These are phyloP conservation scores for Apiotrichum gamsii DNA, from an alignment of 1,284 basidiomycete genomes.

Conservation along the genomic window DNA sequence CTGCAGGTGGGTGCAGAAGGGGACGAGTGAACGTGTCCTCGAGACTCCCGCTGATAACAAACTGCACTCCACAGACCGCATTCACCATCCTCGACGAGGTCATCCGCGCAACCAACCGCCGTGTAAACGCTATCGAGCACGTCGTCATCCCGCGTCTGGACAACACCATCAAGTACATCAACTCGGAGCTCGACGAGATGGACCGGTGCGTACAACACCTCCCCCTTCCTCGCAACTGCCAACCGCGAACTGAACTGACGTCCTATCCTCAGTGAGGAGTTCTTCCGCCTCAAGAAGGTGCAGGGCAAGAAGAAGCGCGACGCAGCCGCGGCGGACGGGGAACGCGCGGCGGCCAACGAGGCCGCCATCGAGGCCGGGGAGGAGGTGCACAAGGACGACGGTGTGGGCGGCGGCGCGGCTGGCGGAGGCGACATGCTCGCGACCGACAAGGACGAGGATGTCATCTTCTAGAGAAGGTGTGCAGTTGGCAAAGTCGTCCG, in stretches of 20 bases:
- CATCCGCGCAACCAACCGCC: constrained; percentile 93
- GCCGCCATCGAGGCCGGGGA: constrained; percentile 38
- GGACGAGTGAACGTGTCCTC: not conserved
- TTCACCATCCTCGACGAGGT: constrained; percentile 99
- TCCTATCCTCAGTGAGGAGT: constrained; percentile 64
- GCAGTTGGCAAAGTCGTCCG: too few species aligned
- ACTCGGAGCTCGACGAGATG: constrained; percentile 96
- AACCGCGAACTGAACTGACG: too few species aligned
- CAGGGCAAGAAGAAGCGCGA: constrained; percentile 95
- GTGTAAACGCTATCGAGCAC: constrained; percentile 98
- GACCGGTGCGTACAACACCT: constrained; percentile 55
- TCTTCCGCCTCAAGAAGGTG: constrained; percentile 93
- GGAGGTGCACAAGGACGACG: constrained; percentile 44
- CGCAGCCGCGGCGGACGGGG: constrained; percentile 31
- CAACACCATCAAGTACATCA: constrained; percentile 95
- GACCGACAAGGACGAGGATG: constrained; percentile 74
- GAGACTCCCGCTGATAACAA: constrained; percentile 48
- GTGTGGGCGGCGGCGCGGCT: constrained; percentile 40
- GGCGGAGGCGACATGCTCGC: constrained; percentile 60
- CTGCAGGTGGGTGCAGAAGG: constrained; percentile 52
- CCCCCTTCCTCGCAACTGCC: not conserved
- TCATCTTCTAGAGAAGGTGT: constrained; percentile 83
- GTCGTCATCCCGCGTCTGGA: constrained; percentile 92
- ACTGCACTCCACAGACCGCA: constrained; percentile 98
- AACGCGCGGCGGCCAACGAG: constrained; percentile 26